phyloP scores from a whole-genome alignment of 331 rosid genomes.

The Malus hybrid region DNA sequence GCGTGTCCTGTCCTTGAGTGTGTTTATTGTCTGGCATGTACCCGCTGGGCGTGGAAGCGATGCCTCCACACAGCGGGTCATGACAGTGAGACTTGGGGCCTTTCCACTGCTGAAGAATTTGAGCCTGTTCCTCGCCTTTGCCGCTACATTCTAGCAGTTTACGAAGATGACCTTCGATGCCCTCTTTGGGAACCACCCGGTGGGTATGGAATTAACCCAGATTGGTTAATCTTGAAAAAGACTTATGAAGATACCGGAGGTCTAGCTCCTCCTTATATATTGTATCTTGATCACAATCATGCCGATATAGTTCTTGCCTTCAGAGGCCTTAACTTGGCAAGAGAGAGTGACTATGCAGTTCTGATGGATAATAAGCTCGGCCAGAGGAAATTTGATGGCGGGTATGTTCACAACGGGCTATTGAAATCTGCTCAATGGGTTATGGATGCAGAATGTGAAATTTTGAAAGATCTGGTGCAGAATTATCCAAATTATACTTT shows the following conservation, averaged over 20 bases:
- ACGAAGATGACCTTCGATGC: slow-evolving; percentile 66
- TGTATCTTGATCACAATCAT: slow-evolving; percentile 72
- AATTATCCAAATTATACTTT: slow-evolving; percentile 61
- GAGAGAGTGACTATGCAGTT: slow-evolving; percentile 81
- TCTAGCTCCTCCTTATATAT: slow-evolving; percentile 64
- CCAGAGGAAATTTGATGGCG: slow-evolving; percentile 74
- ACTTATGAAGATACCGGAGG: slow-evolving; percentile 60
- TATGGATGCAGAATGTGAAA: slow-evolving; percentile 56
- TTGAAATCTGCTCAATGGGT: slow-evolving; percentile 74
- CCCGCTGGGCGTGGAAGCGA: slow-evolving; percentile 93
- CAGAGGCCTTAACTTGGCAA: slow-evolving; percentile 82
- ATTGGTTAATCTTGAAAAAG: slow-evolving; percentile 41
- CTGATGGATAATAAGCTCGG: slow-evolving; percentile 77
- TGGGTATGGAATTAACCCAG: slow-evolving; percentile 85
- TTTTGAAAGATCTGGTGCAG: slow-evolving; percentile 52
- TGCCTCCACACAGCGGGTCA: slow-evolving; percentile 94
- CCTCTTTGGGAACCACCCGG: slow-evolving; percentile 79
- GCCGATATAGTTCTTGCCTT: slow-evolving; percentile 76
- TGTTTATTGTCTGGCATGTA: slow-evolving; percentile 81
- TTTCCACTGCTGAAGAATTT: slow-evolving; percentile 65
- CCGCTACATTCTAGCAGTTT: slow-evolving; percentile 74
- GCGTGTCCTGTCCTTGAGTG: slow-evolving; percentile 80
- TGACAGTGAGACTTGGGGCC: slow-evolving; percentile 93
- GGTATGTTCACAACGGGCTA: slow-evolving; percentile 93
- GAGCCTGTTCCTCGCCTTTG: slow-evolving; percentile 89